Conservation (phyloP, 176 grass and related monocot genomes). For the Aegilops tauschii region DNA sequence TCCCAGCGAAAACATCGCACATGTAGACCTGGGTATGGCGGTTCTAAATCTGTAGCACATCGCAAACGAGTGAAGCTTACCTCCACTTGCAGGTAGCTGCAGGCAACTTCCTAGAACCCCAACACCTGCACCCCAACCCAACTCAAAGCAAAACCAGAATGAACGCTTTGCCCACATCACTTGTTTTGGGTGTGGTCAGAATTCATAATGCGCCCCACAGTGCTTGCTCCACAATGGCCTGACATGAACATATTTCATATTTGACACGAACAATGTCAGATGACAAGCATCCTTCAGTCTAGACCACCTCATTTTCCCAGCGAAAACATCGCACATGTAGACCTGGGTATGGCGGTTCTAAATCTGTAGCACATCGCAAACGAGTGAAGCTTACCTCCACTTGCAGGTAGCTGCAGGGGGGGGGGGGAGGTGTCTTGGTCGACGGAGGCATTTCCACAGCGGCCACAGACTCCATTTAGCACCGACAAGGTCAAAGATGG, state of each 20-base stretch:
- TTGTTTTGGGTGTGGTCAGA: not conserved
- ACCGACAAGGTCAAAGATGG: too few species aligned
- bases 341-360: not conserved
- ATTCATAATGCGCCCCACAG: not conserved
- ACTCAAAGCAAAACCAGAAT: too few species aligned
- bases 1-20: not conserved
- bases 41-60: not conserved
- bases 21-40: not conserved
- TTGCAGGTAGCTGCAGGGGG: not conserved
- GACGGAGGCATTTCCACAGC: too few species aligned
- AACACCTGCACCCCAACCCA: too few species aligned
- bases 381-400: constrained; percentile 18
- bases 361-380: not conserved
- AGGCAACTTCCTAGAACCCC: too few species aligned
- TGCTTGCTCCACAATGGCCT: not conserved
- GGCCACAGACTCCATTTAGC: too few species aligned
- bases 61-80: constrained; percentile 15
- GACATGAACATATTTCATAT: not conserved
- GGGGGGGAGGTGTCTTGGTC: too few species aligned
- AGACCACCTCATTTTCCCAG: not conserved
- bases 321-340: constrained; percentile 2
- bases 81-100: constrained; percentile 6
- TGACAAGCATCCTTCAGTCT: not conserved
- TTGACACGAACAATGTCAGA: not conserved
- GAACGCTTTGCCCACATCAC: too few species aligned